Evolutionary conservation across 1,284 basidiomycete genomes (phyloP).

Genomic region (Amylostereum areolatum): DNA sequence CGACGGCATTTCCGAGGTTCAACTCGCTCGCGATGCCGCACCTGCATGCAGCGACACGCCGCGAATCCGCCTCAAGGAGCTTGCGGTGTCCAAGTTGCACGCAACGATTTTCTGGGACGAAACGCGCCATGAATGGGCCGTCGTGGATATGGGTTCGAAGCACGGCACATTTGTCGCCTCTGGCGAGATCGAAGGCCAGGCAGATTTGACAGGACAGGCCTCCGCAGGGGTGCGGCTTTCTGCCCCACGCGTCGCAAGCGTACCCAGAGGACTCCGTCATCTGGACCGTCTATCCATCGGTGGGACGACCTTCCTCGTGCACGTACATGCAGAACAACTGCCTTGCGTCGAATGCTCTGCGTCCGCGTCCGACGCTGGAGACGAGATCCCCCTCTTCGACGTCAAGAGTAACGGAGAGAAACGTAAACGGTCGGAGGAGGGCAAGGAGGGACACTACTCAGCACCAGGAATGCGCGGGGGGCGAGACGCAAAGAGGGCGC

Average conservation of each 20-base stretch:
- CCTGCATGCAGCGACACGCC: constrained; percentile 44
- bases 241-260: constrained; percentile 55
- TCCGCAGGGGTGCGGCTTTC: constrained; percentile 48
- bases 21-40: constrained; percentile 63
- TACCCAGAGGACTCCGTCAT: constrained; percentile 57
- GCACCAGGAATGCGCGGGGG: too few species aligned
- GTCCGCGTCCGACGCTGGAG: constrained; percentile 28
- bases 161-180: constrained; percentile 65
- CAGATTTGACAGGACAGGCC: constrained; percentile 12
- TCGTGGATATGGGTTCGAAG: constrained; percentile 78
- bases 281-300: constrained; percentile 61
- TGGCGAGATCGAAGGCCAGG: constrained; percentile 3
- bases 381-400: constrained; percentile 58
- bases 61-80: constrained; percentile 69
- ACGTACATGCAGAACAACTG: constrained; percentile 54
- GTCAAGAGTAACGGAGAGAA: constrained; percentile 15
- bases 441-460: too few species aligned
- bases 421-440: constrained; percentile 21
- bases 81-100: constrained; percentile 75
- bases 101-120: constrained; percentile 69
- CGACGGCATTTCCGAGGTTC: constrained; percentile 57
- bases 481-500: constrained; percentile 51
- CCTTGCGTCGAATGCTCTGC: constrained; percentile 56
- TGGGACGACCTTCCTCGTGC: constrained; percentile 60
- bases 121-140: constrained; percentile 49